Conservation (phyloP, 108 stramenopile genomes). For the Discostella pseudostelligera region DNA sequence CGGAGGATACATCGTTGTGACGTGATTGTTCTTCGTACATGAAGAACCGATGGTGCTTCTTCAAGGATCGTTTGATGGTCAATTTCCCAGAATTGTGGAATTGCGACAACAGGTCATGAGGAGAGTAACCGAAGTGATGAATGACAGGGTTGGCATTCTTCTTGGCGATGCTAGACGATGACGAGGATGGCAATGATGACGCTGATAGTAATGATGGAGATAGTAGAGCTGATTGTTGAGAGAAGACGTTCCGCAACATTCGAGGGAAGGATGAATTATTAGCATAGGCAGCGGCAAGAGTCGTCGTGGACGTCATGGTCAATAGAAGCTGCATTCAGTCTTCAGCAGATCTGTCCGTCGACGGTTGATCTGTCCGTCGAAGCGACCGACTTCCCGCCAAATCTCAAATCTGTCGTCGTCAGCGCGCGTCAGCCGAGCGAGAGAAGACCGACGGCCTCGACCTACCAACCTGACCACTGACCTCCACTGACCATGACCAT, state of each 20-base stretch:
- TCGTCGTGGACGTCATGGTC: background rate
- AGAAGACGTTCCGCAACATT: background rate
- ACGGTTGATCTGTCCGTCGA: no score
- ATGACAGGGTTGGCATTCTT: background rate
- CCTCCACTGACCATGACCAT: background rate
- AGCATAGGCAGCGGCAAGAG: background rate
- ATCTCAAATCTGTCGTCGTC: no score
- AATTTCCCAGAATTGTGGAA: background rate
- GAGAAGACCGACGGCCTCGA: no score
- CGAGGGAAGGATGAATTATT: conserved; percentile 2
- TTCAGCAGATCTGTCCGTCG: no score
- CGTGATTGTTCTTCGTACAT: conserved; percentile 5
- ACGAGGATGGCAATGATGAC: background rate
- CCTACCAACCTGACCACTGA: no score
- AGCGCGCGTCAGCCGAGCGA: no score
- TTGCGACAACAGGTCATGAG: conserved; percentile 6
- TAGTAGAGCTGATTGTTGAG: background rate
- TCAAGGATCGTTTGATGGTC: conserved; percentile 7
- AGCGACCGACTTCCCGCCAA: no score
- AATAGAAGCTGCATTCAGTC: background rate
- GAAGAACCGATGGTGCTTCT: background rate
- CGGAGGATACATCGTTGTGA: background rate
- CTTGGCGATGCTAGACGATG: background rate
- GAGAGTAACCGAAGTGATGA: background rate
- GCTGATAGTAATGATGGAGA: no score